These are phyloP conservation scores for Verticillium zaregamsianum DNA, from an alignment of 2,329 filamentous ascomycete genomes.

Conservation along the genomic window DNA sequence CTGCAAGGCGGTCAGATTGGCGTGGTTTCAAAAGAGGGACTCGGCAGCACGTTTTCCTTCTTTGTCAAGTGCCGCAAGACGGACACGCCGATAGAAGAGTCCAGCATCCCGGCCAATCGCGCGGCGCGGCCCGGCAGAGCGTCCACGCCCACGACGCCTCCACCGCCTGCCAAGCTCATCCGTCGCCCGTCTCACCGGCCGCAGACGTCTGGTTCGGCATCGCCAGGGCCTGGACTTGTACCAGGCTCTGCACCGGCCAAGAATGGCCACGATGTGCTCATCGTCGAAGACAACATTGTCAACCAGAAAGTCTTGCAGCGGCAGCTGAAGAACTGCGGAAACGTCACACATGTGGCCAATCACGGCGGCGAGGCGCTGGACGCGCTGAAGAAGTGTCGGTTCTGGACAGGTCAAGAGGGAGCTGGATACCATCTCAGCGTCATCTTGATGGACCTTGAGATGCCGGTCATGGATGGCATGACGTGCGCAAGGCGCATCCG, in stretches of 20 bases:
- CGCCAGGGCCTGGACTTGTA: neutral
- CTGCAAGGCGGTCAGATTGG: constrained; percentile 76
- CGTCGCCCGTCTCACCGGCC: constrained; percentile 4
- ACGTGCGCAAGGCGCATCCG: constrained; percentile 68
- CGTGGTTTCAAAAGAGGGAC: constrained; percentile 61
- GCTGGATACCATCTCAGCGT: constrained; percentile 55
- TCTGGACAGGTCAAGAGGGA: constrained; percentile 46
- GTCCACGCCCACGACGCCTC: constrained; percentile 5
- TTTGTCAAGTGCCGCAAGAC: constrained; percentile 67
- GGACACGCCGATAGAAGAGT: constrained; percentile 30
- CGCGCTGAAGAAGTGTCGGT: constrained; percentile 49
- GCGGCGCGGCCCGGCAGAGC: constrained; percentile 10
- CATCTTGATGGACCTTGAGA: constrained; percentile 77
- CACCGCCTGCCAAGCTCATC: constrained; percentile 1
- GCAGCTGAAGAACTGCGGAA: constrained; percentile 57
- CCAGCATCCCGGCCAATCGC: constrained; percentile 28
- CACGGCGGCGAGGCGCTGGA: constrained; percentile 61
- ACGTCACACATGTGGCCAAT: constrained; percentile 58
- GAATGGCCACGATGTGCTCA: constrained; percentile 49
- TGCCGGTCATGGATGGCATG: constrained; percentile 81
- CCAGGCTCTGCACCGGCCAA: constrained; percentile 15
- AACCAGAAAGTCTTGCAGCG: constrained; percentile 62
- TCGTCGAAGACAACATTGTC: constrained; percentile 65
- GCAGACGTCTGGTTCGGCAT: neutral
- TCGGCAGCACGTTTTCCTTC: constrained; percentile 73